Percentiles rank a stretch among this genome's conserved stretches.
phyloP scores from a whole-genome alignment of 176 grass and related monocot species.

The Bromus sterilis region DNA sequence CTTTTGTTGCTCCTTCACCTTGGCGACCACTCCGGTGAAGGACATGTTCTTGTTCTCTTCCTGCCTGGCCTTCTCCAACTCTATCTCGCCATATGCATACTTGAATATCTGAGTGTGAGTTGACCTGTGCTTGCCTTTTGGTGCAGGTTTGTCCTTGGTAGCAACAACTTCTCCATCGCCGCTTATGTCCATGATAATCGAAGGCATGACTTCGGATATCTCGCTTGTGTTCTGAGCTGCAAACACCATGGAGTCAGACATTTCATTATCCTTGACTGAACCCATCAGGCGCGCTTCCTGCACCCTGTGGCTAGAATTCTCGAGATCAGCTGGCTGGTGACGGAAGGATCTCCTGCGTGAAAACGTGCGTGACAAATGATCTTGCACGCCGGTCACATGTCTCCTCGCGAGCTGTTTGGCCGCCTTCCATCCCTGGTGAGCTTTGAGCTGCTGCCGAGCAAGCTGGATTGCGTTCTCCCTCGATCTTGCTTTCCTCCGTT shows the following conservation, averaged over 20 bases:
- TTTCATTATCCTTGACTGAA: background rate
- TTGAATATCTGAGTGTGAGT: conserved; percentile 71
- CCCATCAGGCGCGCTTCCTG: conserved; percentile 25
- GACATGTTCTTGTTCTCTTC: conserved; percentile 64
- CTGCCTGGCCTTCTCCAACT: conserved; percentile 64
- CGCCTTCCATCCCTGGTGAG: conserved; percentile 62
- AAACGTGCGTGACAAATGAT: conserved; percentile 52
- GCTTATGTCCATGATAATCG: conserved; percentile 34
- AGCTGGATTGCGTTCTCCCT: conserved; percentile 68
- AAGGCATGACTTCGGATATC: conserved; percentile 44
- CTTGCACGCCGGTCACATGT: conserved; percentile 34
- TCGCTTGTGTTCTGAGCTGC: conserved; percentile 13
- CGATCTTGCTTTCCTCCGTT: conserved; percentile 60
- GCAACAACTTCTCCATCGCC: conserved; percentile 32
- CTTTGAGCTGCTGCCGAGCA: conserved; percentile 58
- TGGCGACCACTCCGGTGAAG: conserved; percentile 60
- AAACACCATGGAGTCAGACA: conserved; percentile 38
- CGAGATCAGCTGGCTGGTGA: background rate
- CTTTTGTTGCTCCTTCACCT: conserved; percentile 39
- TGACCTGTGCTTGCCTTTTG: conserved; percentile 59
- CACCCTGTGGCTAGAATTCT: conserved; percentile 15
- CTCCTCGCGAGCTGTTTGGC: conserved; percentile 60
- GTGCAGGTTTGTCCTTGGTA: conserved; percentile 22
- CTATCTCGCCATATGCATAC: conserved; percentile 83
- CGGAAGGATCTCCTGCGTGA: conserved; percentile 42